These are phyloP conservation scores for Citrus medica DNA, from an alignment of 345 rosid species.

Conservation along the genomic window DNA sequence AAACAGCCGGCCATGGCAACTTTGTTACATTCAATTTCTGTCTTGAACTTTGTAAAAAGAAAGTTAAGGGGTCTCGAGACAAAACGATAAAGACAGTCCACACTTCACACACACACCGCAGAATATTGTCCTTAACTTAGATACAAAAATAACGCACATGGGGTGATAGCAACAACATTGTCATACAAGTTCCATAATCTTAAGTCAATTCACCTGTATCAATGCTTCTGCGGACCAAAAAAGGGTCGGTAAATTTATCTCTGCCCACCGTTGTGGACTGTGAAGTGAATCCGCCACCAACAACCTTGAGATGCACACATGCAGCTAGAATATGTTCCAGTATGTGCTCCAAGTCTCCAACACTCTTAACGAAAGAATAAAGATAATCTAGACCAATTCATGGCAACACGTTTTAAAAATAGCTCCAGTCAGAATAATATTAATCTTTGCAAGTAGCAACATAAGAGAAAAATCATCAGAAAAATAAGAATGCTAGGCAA, in stretches of 20 bases:
- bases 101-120: not conserved
- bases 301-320: not conserved
- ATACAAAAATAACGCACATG: not conserved
- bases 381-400: not conserved
- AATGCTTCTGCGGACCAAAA: not conserved
- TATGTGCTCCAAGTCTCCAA: not conserved
- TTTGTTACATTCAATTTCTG: not conserved
- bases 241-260: not conserved
- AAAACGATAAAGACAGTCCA: not conserved
- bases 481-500: no score
- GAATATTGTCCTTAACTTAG: not conserved
- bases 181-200: slow-evolving; percentile 1
- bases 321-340: not conserved
- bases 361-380: not conserved
- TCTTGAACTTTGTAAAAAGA: not conserved
- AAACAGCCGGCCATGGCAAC: not conserved
- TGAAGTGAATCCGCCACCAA: not conserved
- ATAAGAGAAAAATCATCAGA: not conserved
- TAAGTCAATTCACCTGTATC: not conserved
- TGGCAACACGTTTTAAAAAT: not conserved
- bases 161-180: not conserved
- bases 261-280: not conserved
- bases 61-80: not conserved
- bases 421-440: not conserved
- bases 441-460: not conserved